Evolutionary conservation across 768 basidiomycete genomes (phyloP).

Genomic region (Suillus decipiens): DNA sequence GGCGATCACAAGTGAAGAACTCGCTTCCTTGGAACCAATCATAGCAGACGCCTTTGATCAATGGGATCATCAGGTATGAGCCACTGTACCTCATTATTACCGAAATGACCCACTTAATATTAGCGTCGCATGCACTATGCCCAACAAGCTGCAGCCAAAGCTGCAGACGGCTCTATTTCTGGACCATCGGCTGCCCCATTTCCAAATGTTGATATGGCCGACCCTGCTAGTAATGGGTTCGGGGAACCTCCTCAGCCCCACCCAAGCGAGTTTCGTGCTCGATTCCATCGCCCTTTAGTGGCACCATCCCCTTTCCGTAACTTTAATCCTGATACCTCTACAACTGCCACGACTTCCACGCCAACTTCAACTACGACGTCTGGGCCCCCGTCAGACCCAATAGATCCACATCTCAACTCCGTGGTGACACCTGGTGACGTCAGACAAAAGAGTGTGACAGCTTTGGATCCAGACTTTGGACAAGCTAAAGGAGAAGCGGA

Average conservation of each 20-base stretch:
- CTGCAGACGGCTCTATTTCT: conserved; percentile 28
- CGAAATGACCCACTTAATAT: conserved; percentile 1
- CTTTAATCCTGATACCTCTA: conserved; percentile 30
- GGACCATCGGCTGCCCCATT: conserved; percentile 33
- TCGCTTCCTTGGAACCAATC: conserved; percentile 74
- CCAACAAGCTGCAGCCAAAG: conserved; percentile 36
- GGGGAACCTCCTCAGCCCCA: conserved; percentile 33
- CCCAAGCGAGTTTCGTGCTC: conserved; percentile 61
- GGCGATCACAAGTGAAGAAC: conserved; percentile 76
- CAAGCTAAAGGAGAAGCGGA: conserved; percentile 26
- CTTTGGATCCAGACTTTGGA: conserved; percentile 27
- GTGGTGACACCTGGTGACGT: conserved; percentile 29
- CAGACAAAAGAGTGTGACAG: conserved; percentile 23
- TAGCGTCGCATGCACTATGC: conserved; percentile 53
- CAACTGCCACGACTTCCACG: conserved; percentile 34
- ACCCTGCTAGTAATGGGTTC: conserved; percentile 31
- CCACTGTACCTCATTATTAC: conserved; percentile 11
- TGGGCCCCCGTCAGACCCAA: conserved; percentile 34
- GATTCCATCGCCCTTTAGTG: conserved; percentile 62
- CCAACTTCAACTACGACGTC: conserved; percentile 37
- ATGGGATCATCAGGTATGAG: conserved; percentile 76
- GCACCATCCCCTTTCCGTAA: conserved; percentile 62
- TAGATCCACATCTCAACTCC: conserved; percentile 33
- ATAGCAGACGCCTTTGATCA: conserved; percentile 86
- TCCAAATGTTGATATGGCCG: conserved; percentile 32